These are phyloP conservation scores for Fusarium concolor DNA, from an alignment of 2,329 filamentous ascomycete genomes.

Conservation along the genomic window DNA sequence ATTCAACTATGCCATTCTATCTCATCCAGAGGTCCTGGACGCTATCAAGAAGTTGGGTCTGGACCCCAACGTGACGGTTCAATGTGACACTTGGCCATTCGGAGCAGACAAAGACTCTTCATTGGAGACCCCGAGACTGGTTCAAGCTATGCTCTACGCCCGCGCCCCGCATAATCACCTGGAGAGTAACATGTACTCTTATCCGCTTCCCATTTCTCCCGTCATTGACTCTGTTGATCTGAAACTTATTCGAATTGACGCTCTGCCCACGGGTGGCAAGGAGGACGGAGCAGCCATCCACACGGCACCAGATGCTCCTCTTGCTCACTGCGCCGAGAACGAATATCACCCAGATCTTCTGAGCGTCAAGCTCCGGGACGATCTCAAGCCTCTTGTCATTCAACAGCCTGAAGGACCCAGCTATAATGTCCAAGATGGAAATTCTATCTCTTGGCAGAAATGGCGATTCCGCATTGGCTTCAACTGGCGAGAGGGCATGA, in stretches of 20 bases:
- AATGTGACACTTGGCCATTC: not conserved
- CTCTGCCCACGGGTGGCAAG: conserved; percentile 61
- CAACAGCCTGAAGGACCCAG: conserved; percentile 76
- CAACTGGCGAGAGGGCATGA: conserved; percentile 77
- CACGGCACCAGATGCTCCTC: conserved; percentile 57
- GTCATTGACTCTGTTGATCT: conserved; percentile 67
- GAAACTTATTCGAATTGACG: conserved; percentile 67
- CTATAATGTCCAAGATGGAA: conserved; percentile 66
- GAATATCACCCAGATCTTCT: conserved; percentile 66
- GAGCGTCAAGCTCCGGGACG: conserved; percentile 59
- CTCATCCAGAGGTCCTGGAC: not conserved
- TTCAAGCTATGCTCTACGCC: not conserved
- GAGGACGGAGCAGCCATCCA: conserved; percentile 58
- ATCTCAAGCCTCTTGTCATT: conserved; percentile 77
- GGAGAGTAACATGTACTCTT: conserved; percentile 57
- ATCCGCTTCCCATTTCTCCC: conserved; percentile 68
- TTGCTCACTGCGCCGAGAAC: conserved; percentile 27
- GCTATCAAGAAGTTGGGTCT: not conserved
- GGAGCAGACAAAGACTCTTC: not conserved
- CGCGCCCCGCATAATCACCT: not conserved
- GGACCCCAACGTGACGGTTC: not conserved
- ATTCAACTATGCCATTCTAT: not conserved
- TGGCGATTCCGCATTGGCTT: conserved; percentile 78
- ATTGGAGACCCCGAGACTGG: not conserved
- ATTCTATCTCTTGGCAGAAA: conserved; percentile 68